phyloP scores from a whole-genome alignment of 1,284 basidiomycete genomes.

The Acaromyces ingoldii region DNA sequence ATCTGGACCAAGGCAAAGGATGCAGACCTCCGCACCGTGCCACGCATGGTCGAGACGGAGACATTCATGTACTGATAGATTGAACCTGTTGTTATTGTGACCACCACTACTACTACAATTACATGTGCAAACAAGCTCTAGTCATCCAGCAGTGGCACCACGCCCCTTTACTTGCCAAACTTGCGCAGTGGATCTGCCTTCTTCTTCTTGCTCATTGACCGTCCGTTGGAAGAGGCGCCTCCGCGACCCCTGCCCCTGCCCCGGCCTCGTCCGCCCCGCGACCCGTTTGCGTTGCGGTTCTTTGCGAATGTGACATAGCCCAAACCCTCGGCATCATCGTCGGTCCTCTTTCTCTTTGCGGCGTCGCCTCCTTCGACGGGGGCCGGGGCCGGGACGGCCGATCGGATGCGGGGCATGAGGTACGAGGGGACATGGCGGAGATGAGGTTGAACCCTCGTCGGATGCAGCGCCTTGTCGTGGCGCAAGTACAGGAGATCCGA shows the following conservation, averaged over 20 bases:
- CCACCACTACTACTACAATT: too few relatives aligned
- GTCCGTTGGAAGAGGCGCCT: constrained; percentile 3
- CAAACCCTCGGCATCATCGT: constrained; percentile 9
- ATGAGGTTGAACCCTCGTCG: constrained; percentile 75
- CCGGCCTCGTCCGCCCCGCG: constrained; percentile 10
- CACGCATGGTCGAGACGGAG: constrained; percentile 26
- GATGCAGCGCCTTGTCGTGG: constrained; percentile 89
- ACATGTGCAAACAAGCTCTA: background rate
- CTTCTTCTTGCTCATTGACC: constrained; percentile 13
- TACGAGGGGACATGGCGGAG: constrained; percentile 96
- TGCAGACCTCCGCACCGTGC: constrained; percentile 30
- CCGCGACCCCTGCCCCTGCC: constrained; percentile 11
- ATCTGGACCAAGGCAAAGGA: constrained; percentile 44
- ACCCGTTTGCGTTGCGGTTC: constrained; percentile 3
- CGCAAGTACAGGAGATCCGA: constrained; percentile 85
- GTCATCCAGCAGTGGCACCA: background rate
- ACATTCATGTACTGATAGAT: constrained; percentile 29
- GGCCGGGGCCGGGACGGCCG: background rate
- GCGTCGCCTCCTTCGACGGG: background rate
- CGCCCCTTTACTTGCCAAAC: constrained; percentile 17
- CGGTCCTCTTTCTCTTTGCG: background rate
- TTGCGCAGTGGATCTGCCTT: constrained; percentile 35
- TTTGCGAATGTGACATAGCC: constrained; percentile 15
- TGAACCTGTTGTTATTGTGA: too few relatives aligned
- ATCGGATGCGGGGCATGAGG: constrained; percentile 70